Conservation (phyloP, 1,284 basidiomycete genomes). For the Cerrena zonata region DNA sequence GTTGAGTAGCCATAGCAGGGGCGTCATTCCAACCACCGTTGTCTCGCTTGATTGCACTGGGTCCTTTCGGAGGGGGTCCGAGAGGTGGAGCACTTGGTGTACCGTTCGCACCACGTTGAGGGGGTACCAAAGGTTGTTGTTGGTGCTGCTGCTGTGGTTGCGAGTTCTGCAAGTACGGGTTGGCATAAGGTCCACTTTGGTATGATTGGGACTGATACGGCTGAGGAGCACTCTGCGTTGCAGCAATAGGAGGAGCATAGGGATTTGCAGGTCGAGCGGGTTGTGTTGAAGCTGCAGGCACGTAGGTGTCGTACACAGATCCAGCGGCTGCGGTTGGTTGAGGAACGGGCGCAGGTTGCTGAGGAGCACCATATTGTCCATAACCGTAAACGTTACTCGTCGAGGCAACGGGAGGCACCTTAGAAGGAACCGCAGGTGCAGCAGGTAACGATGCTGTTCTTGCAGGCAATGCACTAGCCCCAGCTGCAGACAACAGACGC, state of each 20-base stretch:
- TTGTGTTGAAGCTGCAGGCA: slow-evolving; percentile 6
- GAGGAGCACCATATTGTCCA: slow-evolving; percentile 19
- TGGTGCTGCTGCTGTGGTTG: slow-evolving; percentile 16
- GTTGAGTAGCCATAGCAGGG: slow-evolving; percentile 45
- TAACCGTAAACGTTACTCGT: slow-evolving; percentile 20
- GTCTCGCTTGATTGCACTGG: slow-evolving; percentile 47
- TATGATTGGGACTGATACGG: slow-evolving; percentile 13
- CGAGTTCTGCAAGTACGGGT: slow-evolving; percentile 20
- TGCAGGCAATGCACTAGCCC: slow-evolving; percentile 27
- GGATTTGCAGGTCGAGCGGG: slow-evolving; percentile 14
- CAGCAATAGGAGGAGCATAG: slow-evolving; percentile 29
- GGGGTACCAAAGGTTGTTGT: slow-evolving; percentile 16
- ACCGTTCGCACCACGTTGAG: slow-evolving; percentile 17
- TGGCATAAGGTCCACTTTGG: slow-evolving; percentile 5
- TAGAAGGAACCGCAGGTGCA: slow-evolving; percentile 16
- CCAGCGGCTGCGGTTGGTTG: slow-evolving; percentile 14
- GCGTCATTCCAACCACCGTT: slow-evolving; percentile 91
- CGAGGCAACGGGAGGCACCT: slow-evolving; percentile 13
- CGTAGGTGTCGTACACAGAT: slow-evolving; percentile 22
- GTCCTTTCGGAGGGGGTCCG: slow-evolving; percentile 30
- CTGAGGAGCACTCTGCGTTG: slow-evolving; percentile 15
- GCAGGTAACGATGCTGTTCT: slow-evolving; percentile 22
- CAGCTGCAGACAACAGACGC: slow-evolving; percentile 51
- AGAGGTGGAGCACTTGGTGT: slow-evolving; percentile 28
- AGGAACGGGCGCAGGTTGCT: slow-evolving; percentile 14